Conservation (phyloP, 2,329 filamentous ascomycete species). For the Stemphylium beticola region DNA sequence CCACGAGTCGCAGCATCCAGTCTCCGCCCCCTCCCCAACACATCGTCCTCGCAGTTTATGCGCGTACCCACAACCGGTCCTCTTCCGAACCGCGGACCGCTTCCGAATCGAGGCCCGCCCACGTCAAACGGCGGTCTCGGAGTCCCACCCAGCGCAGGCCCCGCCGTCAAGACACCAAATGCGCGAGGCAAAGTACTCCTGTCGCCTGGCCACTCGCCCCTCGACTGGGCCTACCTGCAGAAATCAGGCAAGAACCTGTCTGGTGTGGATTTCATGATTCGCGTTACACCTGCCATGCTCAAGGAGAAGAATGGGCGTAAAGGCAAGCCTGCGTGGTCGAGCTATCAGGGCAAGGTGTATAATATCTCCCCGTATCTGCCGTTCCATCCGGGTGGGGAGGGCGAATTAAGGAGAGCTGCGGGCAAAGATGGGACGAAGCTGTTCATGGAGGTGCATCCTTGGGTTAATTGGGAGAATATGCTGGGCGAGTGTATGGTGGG, state of each 20-base stretch:
- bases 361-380: slow-evolving; percentile 89
- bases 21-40: slow-evolving; percentile 40
- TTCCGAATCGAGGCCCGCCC: slow-evolving; percentile 50
- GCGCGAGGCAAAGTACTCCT: slow-evolving; percentile 73
- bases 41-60: slow-evolving; percentile 35
- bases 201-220: slow-evolving; percentile 87
- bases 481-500: slow-evolving; percentile 66
- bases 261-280: slow-evolving; percentile 62
- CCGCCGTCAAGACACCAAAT: slow-evolving; percentile 49
- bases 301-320: slow-evolving; percentile 80
- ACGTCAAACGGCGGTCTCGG: slow-evolving; percentile 51
- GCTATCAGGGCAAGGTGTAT: slow-evolving; percentile 87
- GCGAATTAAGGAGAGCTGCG: slow-evolving; percentile 77
- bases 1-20: slow-evolving; percentile 47
- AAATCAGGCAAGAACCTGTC: slow-evolving; percentile 65
- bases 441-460: slow-evolving; percentile 69
- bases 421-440: slow-evolving; percentile 72
- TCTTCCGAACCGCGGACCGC: slow-evolving; percentile 54
- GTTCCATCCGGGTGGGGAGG: slow-evolving; percentile 87
- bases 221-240: slow-evolving; percentile 92
- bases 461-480: slow-evolving; percentile 74
- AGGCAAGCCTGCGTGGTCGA: slow-evolving; percentile 88
- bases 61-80: slow-evolving; percentile 56
- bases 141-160: slow-evolving; percentile 35
- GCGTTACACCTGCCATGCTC: slow-evolving; percentile 83